Percentiles rank a stretch among this genome's conserved stretches.
Conservation (phyloP, 1,284 basidiomycete genomes). For the Mycocalia duriaeana region DNA sequence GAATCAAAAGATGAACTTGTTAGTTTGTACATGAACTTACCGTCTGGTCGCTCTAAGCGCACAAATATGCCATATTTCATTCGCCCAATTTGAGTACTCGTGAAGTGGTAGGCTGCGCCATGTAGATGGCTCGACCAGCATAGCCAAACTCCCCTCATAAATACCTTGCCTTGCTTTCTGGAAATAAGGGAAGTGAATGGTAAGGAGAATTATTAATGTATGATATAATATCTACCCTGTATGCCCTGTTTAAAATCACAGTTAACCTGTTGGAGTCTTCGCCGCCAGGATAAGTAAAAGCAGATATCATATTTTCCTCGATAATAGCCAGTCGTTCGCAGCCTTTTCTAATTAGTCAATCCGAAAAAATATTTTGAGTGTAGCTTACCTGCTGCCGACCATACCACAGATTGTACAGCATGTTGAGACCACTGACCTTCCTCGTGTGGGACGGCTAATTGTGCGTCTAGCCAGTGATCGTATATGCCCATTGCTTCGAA, state of each 20-base stretch:
- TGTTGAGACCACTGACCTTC: conserved; percentile 68
- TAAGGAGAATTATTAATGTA: no score
- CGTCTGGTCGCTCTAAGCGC: conserved; percentile 62
- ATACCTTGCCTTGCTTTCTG: conserved; percentile 67
- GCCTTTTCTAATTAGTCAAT: conserved; percentile 35
- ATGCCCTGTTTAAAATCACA: conserved; percentile 58
- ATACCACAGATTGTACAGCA: conserved; percentile 65
- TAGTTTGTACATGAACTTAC: conserved; percentile 30
- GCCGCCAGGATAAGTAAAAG: conserved; percentile 54
- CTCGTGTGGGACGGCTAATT: conserved; percentile 43
- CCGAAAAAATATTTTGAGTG: conserved; percentile 1
- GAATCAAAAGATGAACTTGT: no score
- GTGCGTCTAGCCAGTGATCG: conserved; percentile 62
- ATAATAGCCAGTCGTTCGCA: conserved; percentile 58
- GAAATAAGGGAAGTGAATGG: no score
- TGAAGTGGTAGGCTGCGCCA: conserved; percentile 63
- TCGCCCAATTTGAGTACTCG: conserved; percentile 66
- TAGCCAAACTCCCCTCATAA: conserved; percentile 56
- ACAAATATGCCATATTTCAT: conserved; percentile 72
- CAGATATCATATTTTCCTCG: conserved; percentile 65
- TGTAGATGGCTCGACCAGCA: conserved; percentile 60
- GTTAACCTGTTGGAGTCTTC: conserved; percentile 59
- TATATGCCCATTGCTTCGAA: conserved; percentile 63
- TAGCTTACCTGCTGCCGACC: conserved; percentile 59
- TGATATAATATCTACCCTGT: no score